Base-by-base conservation (phyloP, 176 grass and related monocot genomes). In the Ampelocalamus luodianensis region DNA sequence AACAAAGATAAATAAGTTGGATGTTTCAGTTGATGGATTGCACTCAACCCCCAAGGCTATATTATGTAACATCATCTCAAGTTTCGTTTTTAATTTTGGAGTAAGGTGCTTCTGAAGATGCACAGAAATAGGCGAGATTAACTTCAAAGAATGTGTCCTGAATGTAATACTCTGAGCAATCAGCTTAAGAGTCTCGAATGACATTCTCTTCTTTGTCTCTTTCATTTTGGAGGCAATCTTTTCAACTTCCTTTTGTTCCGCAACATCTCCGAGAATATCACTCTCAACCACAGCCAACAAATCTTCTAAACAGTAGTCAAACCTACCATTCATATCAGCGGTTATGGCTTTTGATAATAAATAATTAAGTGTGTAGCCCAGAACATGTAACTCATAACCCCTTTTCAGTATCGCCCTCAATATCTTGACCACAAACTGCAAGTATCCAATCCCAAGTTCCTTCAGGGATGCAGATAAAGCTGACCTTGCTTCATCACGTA, bases 201-300 rank as follows among this genome's bases (percentile, higher is more conserved):
- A 98, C 91, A 93, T 93, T 20, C 91, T 95, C 82, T 95, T 98
- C 82, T 90, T 95, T 37, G 96, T 95, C 63, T 98, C 96, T 86
- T 98, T 98, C 96, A 95, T 98, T 90, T 98, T 98, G 49, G 89
- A 90, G 45, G 96, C 96, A 74, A 98, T 89, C 72, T 98, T 95
- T 53, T 93, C 91, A 87, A 98, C 96, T 77, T 98, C 96, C 89
- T 98, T 98, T 89, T 98, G 89, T 72, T 93, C 93, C 1, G 93
- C 91, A 68, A 95, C 91, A 71, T 98, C 93, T 72, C 96, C 96
- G 89, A 95, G 92, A 80, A 93, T 95, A 73, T 98, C 93, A 83
- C 68, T 87, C 49, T 89, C 89, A 79, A 90, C 88, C 55, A 98
- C 83, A 72, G 88, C 87, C 76, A 98, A 89, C 79, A 98, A 78